Conservation (phyloP, 2,329 filamentous ascomycete genomes). For the Magnaporthiopsis poae region DNA sequence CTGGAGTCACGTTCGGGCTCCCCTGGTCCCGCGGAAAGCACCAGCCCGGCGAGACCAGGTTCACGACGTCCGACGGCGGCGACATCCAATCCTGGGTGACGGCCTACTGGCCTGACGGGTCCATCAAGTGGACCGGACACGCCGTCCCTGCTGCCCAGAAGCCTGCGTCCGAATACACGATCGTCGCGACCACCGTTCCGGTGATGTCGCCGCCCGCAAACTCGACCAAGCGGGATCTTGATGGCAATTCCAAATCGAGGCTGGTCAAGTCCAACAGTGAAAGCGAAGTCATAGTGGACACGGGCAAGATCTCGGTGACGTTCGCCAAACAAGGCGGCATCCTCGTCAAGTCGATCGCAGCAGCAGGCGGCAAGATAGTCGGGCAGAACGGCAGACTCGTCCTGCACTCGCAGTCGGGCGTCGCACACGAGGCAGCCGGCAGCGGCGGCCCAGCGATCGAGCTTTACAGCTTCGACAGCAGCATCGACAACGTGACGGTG, state of each 20-base stretch:
- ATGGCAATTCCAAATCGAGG: conserved; percentile 31
- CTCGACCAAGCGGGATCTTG: conserved; percentile 19
- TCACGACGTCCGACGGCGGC: conserved; percentile 5
- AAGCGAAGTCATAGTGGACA: conserved; percentile 32
- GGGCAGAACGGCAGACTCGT: conserved; percentile 40
- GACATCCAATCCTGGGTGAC: conserved; percentile 45
- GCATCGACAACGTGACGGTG: conserved; percentile 40
- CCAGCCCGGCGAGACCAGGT: background rate
- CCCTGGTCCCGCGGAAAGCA: conserved; percentile 11
- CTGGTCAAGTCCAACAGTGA: conserved; percentile 21
- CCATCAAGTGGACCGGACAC: conserved; percentile 53
- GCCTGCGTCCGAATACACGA: background rate
- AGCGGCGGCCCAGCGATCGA: conserved; percentile 21
- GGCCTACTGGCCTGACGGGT: conserved; percentile 50
- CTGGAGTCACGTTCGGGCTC: conserved; percentile 9
- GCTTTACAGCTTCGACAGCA: conserved; percentile 38
- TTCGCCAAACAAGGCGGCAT: conserved; percentile 34
- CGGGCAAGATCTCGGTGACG: conserved; percentile 31
- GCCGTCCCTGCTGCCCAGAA: conserved; percentile 30
- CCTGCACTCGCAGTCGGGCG: conserved; percentile 39
- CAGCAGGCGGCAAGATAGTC: conserved; percentile 30
- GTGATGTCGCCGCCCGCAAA: background rate
- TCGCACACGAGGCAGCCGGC: conserved; percentile 30
- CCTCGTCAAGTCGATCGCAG: conserved; percentile 31
- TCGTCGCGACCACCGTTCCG: conserved; percentile 8